A percentile compares a stretch with the other conserved stretches of the same genome.
Evolutionary conservation across 306 rosid species (phyloP).

Genomic region (Senna tora): DNA sequence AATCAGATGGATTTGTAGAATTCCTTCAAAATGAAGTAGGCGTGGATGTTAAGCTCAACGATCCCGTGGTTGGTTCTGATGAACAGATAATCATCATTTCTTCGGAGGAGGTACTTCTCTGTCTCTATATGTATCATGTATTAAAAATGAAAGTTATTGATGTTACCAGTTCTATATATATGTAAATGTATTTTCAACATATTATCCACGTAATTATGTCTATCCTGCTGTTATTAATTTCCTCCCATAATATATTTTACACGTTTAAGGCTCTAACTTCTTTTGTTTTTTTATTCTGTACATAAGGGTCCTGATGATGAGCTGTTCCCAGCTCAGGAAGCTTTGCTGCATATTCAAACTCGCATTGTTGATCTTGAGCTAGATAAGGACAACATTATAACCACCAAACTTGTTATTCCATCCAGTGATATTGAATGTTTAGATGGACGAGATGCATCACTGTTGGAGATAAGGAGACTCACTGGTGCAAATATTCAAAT

Average conservation of each 20-base stretch:
- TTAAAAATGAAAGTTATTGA: slow-evolving; percentile 10
- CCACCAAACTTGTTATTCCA: slow-evolving; percentile 86
- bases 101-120: slow-evolving; percentile 81
- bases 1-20: slow-evolving; percentile 80
- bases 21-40: slow-evolving; percentile 90
- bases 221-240: background rate
- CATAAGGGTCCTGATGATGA: slow-evolving; percentile 89
- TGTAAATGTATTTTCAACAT: slow-evolving; percentile 24
- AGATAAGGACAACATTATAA: slow-evolving; percentile 74
- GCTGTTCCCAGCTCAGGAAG: slow-evolving; percentile 99
- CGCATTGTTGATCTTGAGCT: slow-evolving; percentile 83
- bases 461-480: slow-evolving; percentile 71
- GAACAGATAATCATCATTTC: slow-evolving; percentile 85
- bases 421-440: slow-evolving; percentile 80
- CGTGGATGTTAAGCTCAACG: slow-evolving; percentile 75
- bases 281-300: slow-evolving; percentile 36
- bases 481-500: slow-evolving; percentile 85
- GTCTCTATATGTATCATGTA: slow-evolving; percentile 20
- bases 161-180: slow-evolving; percentile 26
- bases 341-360: slow-evolving; percentile 91
- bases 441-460: slow-evolving; percentile 89
- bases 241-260: slow-evolving; percentile 3
- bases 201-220: slow-evolving; percentile 16
- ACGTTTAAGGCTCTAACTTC: slow-evolving; percentile 13
- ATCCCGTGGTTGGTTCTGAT: slow-evolving; percentile 71